These are phyloP conservation scores for Malus hybrid DNA, from an alignment of 331 rosid genomes.

Conservation along the genomic window DNA sequence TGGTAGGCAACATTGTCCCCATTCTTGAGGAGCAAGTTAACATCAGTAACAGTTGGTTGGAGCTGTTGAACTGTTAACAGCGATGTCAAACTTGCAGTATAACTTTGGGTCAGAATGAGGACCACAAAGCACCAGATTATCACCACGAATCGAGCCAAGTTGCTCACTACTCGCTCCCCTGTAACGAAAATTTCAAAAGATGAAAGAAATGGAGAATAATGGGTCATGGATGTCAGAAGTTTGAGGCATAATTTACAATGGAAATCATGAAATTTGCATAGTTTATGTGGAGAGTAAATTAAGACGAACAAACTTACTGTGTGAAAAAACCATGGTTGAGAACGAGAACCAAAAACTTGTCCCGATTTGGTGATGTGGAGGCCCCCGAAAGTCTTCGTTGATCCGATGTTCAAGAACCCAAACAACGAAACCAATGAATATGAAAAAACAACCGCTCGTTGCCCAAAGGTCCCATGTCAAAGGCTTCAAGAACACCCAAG, in stretches of 20 bases:
- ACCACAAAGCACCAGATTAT: constrained; percentile 43
- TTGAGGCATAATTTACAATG: neutral
- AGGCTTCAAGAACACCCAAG: constrained; percentile 53
- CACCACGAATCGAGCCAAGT: constrained; percentile 29
- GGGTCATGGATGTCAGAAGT: neutral
- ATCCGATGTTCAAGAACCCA: constrained; percentile 30
- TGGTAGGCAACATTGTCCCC: constrained; percentile 19
- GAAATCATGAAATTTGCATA: neutral
- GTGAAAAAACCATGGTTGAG: constrained; percentile 27
- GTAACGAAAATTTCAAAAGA: neutral
- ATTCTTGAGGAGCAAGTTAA: constrained; percentile 6
- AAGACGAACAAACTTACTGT: constrained; percentile 8
- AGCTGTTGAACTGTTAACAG: constrained; percentile 26
- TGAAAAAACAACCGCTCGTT: constrained; percentile 10
- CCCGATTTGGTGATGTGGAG: constrained; percentile 22
- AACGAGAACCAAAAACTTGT: constrained; percentile 28
- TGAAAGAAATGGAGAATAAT: neutral
- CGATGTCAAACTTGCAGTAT: constrained; percentile 39
- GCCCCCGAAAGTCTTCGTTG: constrained; percentile 23
- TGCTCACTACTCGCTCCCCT: constrained; percentile 36
- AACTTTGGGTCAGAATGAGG: constrained; percentile 37
- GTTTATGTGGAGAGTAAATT: neutral
- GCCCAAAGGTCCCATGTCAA: constrained; percentile 22
- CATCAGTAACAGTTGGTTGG: constrained; percentile 14
- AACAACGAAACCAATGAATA: constrained; percentile 29